A percentile compares a stretch with the other conserved stretches of the same genome.
These are phyloP conservation scores for Aeminium ludgeri DNA, from an alignment of 495 filamentous ascomycete genomes.

Conservation along the genomic window DNA sequence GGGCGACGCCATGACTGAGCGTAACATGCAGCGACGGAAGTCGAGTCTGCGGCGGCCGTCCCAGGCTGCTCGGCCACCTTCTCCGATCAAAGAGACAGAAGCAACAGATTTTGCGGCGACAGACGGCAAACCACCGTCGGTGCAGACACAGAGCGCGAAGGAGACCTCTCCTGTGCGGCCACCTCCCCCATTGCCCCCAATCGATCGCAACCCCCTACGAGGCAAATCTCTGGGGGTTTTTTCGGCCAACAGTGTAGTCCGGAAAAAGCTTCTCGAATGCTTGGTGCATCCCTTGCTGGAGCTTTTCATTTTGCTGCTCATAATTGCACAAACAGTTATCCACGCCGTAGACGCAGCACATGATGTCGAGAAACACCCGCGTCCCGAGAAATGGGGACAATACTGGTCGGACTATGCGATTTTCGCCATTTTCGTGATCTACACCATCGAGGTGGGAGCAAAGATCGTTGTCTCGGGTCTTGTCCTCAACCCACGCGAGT, in stretches of 20 bases:
- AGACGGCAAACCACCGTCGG: conserved; percentile 1
- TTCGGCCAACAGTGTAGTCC: conserved; percentile 54
- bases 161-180: too few relatives aligned
- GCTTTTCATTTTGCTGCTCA: conserved; percentile 70
- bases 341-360: conserved; percentile 64
- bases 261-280: conserved; percentile 63
- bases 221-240: conserved; percentile 81
- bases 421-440: conserved; percentile 72
- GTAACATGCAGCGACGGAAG: conserved; percentile 46
- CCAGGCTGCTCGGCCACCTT: conserved; percentile 11
- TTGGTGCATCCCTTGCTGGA: conserved; percentile 77
- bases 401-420: conserved; percentile 61
- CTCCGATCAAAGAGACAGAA: conserved; percentile 29
- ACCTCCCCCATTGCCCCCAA: background rate
- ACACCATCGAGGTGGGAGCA: conserved; percentile 69
- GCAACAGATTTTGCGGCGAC: conserved; percentile 42
- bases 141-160: background rate
- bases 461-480: conserved; percentile 84
- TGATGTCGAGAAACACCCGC: conserved; percentile 41
- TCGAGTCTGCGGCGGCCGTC: conserved; percentile 31
- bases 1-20: conserved; percentile 45
- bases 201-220: conserved; percentile 53
- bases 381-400: conserved; percentile 43
- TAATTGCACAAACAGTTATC: conserved; percentile 74
- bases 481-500: conserved; percentile 70